Evolutionary conservation across 306 rosid species (phyloP).

Genomic region (Gleditsia sinensis): DNA sequence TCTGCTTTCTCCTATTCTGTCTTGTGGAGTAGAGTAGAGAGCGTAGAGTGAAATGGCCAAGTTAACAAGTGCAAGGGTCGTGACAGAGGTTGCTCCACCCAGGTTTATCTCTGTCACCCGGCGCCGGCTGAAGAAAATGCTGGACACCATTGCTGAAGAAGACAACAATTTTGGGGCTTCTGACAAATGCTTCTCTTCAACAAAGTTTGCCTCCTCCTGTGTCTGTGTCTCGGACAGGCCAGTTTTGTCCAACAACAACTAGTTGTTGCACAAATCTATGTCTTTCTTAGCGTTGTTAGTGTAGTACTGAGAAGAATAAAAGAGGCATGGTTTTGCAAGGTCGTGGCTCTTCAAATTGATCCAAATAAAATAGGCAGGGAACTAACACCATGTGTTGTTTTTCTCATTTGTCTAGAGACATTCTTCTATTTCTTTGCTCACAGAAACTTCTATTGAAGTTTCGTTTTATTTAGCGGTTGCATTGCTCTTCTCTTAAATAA

Average conservation of each 20-base stretch:
- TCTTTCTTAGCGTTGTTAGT: not conserved
- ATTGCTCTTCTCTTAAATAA: no score
- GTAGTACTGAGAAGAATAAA: not conserved
- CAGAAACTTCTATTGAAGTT: not conserved
- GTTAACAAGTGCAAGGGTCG: constrained; percentile 31
- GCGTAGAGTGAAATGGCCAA: constrained; percentile 31
- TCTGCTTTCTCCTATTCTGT: not conserved
- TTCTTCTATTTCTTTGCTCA: not conserved
- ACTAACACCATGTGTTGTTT: not conserved
- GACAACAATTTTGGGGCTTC: constrained; percentile 39
- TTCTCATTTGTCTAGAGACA: not conserved
- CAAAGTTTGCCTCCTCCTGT: constrained; percentile 20
- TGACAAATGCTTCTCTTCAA: constrained; percentile 34
- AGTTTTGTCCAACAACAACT: not conserved
- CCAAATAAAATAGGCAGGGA: not conserved
- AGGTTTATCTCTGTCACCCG: constrained; percentile 37
- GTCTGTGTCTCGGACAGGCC: not conserved
- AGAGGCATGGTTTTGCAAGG: not conserved
- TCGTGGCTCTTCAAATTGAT: not conserved
- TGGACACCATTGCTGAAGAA: constrained; percentile 55
- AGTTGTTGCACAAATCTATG: not conserved
- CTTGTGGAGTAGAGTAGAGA: no score
- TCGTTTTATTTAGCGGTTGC: not conserved
- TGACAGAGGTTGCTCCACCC: constrained; percentile 59
- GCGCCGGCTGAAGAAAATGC: constrained; percentile 33